Percentiles rank a stretch among this genome's conserved stretches.
Conservation (phyloP, 202 grass and related monocot species). For the Zoysia matrella region DNA sequence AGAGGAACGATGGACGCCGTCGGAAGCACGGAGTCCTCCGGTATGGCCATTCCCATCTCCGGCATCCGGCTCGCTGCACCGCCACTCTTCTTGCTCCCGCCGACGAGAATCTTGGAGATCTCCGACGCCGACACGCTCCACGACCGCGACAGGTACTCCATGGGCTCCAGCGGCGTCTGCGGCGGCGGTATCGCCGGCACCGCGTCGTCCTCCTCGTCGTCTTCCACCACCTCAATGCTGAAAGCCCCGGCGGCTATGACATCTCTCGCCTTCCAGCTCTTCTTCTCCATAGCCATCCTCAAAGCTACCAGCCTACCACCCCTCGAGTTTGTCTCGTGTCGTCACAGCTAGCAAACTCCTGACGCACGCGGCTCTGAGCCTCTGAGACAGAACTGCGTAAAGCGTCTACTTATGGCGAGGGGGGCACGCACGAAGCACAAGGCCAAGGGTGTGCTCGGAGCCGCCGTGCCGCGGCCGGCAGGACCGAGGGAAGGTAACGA, state of each 20-base stretch:
- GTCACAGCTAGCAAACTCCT: background rate
- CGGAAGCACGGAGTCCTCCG: conserved; percentile 61
- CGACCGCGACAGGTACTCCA: conserved; percentile 82
- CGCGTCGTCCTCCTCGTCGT: conserved; percentile 36
- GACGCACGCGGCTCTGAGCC: background rate
- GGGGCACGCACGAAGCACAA: conserved; percentile 68
- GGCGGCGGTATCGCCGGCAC: conserved; percentile 61
- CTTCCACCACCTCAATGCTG: conserved; percentile 37
- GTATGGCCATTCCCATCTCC: conserved; percentile 76
- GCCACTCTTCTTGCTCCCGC: conserved; percentile 52
- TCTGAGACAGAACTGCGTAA: background rate
- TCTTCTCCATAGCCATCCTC: conserved; percentile 53
- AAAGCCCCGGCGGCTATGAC: conserved; percentile 2
- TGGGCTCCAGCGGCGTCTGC: conserved; percentile 77
- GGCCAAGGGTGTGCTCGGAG: conserved; percentile 43
- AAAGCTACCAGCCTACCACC: background rate
- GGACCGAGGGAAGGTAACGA: conserved; percentile 36
- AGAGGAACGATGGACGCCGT: conserved; percentile 48
- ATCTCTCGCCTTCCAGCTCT: conserved; percentile 50
- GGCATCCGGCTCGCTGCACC: conserved; percentile 36
- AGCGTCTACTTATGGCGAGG: conserved; percentile 51
- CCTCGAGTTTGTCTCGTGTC: background rate
- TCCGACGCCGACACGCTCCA: conserved; percentile 89
- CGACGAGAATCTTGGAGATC: conserved; percentile 80
- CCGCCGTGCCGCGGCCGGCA: conserved; percentile 30